Percentiles rank a stretch among this genome's conserved stretches.
Evolutionary conservation across 2,329 filamentous ascomycete species (phyloP).

Genomic region (Ustulina deusta): DNA sequence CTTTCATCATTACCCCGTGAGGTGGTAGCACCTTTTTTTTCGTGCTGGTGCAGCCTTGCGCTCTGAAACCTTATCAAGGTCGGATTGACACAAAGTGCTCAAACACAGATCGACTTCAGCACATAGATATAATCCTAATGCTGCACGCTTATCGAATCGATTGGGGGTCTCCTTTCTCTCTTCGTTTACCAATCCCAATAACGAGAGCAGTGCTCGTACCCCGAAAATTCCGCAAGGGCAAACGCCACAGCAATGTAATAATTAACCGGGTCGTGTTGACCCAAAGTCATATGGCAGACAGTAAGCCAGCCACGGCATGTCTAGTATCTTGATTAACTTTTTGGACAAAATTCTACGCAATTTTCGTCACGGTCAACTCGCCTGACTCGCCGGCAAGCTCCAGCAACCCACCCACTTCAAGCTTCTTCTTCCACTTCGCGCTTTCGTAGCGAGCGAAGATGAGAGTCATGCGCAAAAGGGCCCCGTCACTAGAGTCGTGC

Average conservation of each 20-base stretch:
- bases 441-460: constrained; percentile 80
- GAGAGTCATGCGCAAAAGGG: constrained; percentile 77
- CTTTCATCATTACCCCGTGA: neutral
- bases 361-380: constrained; percentile 64
- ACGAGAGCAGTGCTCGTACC: neutral
- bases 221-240: neutral
- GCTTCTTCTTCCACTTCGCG: constrained; percentile 80
- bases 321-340: neutral
- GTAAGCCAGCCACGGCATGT: constrained; percentile 4
- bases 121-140: neutral
- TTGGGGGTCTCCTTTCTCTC: neutral
- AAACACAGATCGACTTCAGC: neutral
- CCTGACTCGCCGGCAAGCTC: constrained; percentile 61
- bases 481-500: constrained; percentile 67
- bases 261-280: neutral
- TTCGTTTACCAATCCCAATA: neutral
- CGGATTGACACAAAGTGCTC: neutral
- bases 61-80: neutral
- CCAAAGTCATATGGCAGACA: neutral
- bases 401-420: constrained; percentile 69
- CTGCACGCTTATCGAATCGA: neutral
- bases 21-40: neutral
- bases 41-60: neutral
- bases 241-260: neutral
- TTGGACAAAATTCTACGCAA: constrained; percentile 46